Evolutionary conservation across 2,329 filamentous ascomycete species (phyloP).

Genomic region (Tolypocladium guangdongense): DNA sequence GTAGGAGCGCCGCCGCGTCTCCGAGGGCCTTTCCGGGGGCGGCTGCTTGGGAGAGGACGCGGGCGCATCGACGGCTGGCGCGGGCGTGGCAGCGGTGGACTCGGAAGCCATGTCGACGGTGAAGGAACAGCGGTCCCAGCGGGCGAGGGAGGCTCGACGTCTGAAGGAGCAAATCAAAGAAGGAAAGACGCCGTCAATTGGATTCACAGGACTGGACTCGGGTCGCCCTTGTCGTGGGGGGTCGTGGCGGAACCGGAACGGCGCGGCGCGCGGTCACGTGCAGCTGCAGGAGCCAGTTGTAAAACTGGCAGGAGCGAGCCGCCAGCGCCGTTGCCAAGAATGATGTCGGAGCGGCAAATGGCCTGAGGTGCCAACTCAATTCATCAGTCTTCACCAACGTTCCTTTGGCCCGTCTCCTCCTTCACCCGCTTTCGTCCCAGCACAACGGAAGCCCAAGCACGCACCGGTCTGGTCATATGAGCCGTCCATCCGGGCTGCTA

Average conservation of each 20-base stretch:
- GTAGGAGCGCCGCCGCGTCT: constrained; percentile 56
- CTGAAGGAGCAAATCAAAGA: background rate
- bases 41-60: constrained; percentile 29
- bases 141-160: background rate
- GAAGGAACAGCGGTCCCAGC: background rate
- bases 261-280: constrained; percentile 1
- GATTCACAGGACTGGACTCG: background rate
- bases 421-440: too few relatives aligned
- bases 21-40: constrained; percentile 67
- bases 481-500: too few relatives aligned
- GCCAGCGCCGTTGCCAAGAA: too few relatives aligned
- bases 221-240: background rate
- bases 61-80: constrained; percentile 4
- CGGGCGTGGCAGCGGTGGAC: constrained; percentile 6
- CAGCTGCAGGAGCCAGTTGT: background rate
- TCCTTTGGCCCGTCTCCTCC: too few relatives aligned
- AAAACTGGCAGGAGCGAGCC: too few relatives aligned
- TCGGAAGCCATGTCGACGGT: constrained; percentile 8
- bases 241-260: background rate
- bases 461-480: too few relatives aligned
- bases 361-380: too few relatives aligned
- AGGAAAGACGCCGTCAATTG: too few relatives aligned
- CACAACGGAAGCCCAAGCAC: too few relatives aligned
- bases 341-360: too few relatives aligned
- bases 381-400: too few relatives aligned